These are phyloP conservation scores for Blastomyces gilchristii DNA, from an alignment of 2,329 filamentous ascomycete species.

Conservation along the genomic window DNA sequence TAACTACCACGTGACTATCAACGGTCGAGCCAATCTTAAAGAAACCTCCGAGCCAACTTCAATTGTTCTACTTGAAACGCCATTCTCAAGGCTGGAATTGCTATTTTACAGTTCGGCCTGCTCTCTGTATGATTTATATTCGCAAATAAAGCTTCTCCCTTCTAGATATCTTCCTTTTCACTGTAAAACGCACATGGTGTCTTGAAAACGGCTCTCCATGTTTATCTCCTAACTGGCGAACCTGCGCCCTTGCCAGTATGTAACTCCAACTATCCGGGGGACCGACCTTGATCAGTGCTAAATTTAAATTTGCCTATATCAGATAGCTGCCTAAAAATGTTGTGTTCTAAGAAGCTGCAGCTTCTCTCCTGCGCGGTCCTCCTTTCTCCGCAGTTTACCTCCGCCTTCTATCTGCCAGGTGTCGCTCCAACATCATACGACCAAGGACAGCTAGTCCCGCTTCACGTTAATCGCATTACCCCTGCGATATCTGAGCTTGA, in stretches of 20 bases:
- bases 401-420: slow-evolving; percentile 90
- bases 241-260: not conserved
- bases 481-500: slow-evolving; percentile 69
- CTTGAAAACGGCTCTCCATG: not conserved
- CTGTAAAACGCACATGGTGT: not conserved
- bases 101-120: not conserved
- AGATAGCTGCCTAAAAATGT: slow-evolving; percentile 25
- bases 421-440: slow-evolving; percentile 91
- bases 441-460: slow-evolving; percentile 64
- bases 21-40: too few species aligned
- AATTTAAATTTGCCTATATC: not conserved
- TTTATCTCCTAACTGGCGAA: not conserved
- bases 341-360: slow-evolving; percentile 24
- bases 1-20: not conserved
- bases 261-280: not conserved
- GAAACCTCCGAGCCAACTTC: not conserved
- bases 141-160: not conserved
- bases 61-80: not conserved
- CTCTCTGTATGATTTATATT: not conserved
- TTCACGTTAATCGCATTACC: slow-evolving; percentile 87
- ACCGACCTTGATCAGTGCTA: not conserved
- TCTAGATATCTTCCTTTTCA: not conserved
- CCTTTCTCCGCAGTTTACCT: slow-evolving; percentile 29
- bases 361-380: slow-evolving; percentile 25
- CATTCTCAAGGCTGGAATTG: not conserved